Base-by-base conservation (phyloP, 2,329 filamentous ascomycete species). In the Fusarium brachygibbosum region DNA sequence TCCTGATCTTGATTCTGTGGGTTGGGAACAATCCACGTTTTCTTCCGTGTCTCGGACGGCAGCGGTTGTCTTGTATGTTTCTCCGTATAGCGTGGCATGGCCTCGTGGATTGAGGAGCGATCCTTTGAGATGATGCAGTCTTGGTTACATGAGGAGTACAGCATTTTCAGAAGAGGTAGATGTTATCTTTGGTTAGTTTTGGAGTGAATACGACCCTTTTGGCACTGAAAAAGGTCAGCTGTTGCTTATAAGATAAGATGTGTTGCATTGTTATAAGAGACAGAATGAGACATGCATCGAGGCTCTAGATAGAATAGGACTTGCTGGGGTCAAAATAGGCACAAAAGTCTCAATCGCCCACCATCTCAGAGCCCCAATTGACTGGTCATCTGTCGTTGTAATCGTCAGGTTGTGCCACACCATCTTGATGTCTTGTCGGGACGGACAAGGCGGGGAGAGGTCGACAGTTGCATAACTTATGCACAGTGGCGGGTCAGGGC, bases 21-120 rank as follows among this genome's bases (percentile, higher is more conserved):
- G 60, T 63, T 58, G 58, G 66, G 65, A 71, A 60, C 64, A 56
- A 53, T 72, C 68, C 71, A 73, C 66, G 68, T 70, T 68, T 70
- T 72, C 66, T 57, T 69, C 71, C 60, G 63, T 71, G 73, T 75
- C 73, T 74, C 68, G 66, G 65, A 65, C 53, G 48, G 58, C 56
- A 59, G 45, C 63, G 57, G 46, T 48, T 72, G 66, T 72, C 70
- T 74, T 72, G 69, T 56, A 64, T 46, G 41, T 65, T 40, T 17
- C 48, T 28, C 13, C 40, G 32, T 23, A 51, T 51, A 19, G 58
- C 45, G 63, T 50, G 41, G 53, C 45, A 69, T 63, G 57, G 57
- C 58, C 67, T 69, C 67, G 66, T 69, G 67, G 57, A 69, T 69
- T 57, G 58, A 69, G 41, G 62, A 70, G 45, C 45, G 34, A 52